Evolutionary conservation across 805 yeast species (phyloP).

Genomic region (Saturnispora hagleri): DNA sequence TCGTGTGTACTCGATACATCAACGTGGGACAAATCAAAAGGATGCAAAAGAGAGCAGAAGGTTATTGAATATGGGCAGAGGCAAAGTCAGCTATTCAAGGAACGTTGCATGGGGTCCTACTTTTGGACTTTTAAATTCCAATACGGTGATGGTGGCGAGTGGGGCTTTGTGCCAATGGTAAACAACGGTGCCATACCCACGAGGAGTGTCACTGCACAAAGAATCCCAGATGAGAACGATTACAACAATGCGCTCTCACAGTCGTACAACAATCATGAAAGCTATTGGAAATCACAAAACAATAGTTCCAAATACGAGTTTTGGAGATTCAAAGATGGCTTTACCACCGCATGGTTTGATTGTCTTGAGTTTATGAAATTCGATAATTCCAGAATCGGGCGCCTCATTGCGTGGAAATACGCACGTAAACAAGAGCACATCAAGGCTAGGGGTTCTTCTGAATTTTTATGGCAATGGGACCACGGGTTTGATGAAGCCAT

Average conservation of each 20-base stretch:
- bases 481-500: slow-evolving; percentile 69
- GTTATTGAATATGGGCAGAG: slow-evolving; percentile 53
- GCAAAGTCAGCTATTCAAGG: slow-evolving; percentile 39
- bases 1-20: slow-evolving; percentile 76
- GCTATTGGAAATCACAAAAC: slow-evolving; percentile 61
- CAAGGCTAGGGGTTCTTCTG: slow-evolving; percentile 42
- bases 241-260: slow-evolving; percentile 33
- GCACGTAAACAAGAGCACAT: slow-evolving; percentile 59
- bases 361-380: slow-evolving; percentile 57
- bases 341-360: slow-evolving; percentile 68
- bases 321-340: slow-evolving; percentile 75
- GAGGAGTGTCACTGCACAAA: slow-evolving; percentile 12
- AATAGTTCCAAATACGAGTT: slow-evolving; percentile 62
- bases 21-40: slow-evolving; percentile 52
- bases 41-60: slow-evolving; percentile 38
- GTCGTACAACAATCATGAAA: slow-evolving; percentile 38
- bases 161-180: slow-evolving; percentile 82
- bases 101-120: slow-evolving; percentile 64
- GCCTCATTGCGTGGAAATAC: slow-evolving; percentile 57
- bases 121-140: slow-evolving; percentile 91
- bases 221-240: slow-evolving; percentile 32
- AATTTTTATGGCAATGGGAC: slow-evolving; percentile 78
- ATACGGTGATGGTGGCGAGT: slow-evolving; percentile 90
- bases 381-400: slow-evolving; percentile 65
- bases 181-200: slow-evolving; percentile 48